Evolutionary conservation across 176 grass and related monocot genomes (phyloP).

Genomic region (Cenchrus fungigraminus): DNA sequence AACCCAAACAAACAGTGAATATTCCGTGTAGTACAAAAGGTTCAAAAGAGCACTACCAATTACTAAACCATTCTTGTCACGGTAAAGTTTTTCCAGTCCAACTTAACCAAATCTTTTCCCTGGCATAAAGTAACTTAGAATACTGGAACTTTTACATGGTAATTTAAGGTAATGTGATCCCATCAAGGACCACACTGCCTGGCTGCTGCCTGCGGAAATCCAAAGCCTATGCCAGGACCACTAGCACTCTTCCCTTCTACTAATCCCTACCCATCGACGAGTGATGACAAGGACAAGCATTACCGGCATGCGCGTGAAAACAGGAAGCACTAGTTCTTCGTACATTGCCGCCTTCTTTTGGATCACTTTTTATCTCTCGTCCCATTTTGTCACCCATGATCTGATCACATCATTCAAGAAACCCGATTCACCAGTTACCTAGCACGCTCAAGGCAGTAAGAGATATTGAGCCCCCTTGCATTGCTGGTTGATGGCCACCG

Average conservation of each 20-base stretch:
- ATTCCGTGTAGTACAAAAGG: too few species aligned
- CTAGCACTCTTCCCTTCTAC: too few species aligned
- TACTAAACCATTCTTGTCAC: neutral
- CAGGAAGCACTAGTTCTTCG: conserved; percentile 15
- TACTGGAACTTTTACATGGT: neutral
- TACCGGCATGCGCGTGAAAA: conserved; percentile 38
- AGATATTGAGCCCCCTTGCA: neutral
- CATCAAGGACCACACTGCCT: neutral
- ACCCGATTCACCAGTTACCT: conserved; percentile 2
- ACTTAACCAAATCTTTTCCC: neutral
- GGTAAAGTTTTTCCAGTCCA: too few species aligned
- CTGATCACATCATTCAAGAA: neutral
- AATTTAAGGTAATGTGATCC: conserved; percentile 19
- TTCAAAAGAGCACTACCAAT: neutral
- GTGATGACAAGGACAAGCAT: conserved; percentile 46
- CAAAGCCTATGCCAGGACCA: conserved; percentile 21
- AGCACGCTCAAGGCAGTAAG: neutral
- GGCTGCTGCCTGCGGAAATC: neutral
- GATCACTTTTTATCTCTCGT: conserved; percentile 25
- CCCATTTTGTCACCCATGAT: conserved; percentile 40
- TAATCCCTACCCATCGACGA: too few species aligned
- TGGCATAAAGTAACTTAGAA: neutral
- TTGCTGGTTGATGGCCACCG: neutral
- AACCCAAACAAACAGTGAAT: too few species aligned
- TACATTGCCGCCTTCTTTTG: conserved; percentile 40